Conservation (phyloP, 148 eudicot genomes). For the Rhododendron mucronatum region DNA sequence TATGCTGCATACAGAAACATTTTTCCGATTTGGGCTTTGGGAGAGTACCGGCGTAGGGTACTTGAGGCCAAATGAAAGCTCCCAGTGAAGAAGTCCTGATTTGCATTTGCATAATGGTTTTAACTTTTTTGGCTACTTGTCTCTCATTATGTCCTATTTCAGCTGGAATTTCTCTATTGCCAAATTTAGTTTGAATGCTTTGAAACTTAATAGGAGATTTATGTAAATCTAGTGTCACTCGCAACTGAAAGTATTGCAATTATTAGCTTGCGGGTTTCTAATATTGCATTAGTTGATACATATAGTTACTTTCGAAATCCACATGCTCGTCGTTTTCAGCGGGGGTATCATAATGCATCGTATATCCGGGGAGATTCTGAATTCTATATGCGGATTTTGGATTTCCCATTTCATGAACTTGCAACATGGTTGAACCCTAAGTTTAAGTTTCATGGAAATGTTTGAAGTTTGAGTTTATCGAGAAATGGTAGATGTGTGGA, state of each 20-base stretch:
- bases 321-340: neutral
- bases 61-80: conserved; percentile 19
- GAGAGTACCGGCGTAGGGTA: conserved; percentile 68
- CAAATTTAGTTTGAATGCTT: neutral
- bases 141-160: neutral
- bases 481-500: neutral
- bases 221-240: neutral
- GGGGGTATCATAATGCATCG: neutral
- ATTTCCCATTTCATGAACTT: neutral
- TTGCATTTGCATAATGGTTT: neutral
- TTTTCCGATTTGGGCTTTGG: conserved; percentile 25
- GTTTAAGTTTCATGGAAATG: neutral
- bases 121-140: neutral
- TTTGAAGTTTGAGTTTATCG: neutral
- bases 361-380: neutral
- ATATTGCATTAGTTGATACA: neutral
- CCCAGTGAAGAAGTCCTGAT: no score
- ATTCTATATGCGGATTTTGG: no score
- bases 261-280: neutral
- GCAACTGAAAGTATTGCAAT: neutral
- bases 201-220: neutral
- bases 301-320: neutral
- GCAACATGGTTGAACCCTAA: neutral
- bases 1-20: conserved; percentile 60
- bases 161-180: neutral